phyloP scores from a whole-genome alignment of 768 basidiomycete species.

The Strobilomyces dryophilus region DNA sequence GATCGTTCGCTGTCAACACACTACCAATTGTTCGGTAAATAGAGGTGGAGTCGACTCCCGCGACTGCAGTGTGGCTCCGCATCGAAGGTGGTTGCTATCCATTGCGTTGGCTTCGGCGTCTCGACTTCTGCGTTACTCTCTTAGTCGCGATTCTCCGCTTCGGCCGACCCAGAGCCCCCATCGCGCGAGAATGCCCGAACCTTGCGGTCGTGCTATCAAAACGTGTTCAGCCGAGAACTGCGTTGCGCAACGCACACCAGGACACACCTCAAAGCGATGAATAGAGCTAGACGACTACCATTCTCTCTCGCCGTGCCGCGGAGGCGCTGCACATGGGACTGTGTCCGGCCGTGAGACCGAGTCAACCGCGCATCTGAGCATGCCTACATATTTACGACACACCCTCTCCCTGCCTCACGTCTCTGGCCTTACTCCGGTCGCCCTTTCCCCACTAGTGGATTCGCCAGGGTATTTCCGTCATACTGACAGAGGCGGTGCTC shows the following conservation, averaged over 20 bases:
- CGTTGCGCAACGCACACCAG: conserved; percentile 1
- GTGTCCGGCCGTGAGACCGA: conserved; percentile 8
- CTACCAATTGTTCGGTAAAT: not conserved
- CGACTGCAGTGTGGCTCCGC: conserved; percentile 10
- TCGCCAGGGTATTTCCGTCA: conserved; percentile 2
- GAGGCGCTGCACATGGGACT: not conserved
- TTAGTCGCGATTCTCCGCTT: conserved; percentile 2
- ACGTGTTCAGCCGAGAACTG: conserved; percentile 14
- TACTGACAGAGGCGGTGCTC: too few species aligned
- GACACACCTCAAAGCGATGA: not conserved
- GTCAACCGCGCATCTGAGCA: not conserved
- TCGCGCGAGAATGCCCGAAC: conserved; percentile 6
- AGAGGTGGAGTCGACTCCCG: not conserved
- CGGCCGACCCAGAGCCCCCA: conserved; percentile 2
- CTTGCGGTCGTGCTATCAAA: conserved; percentile 11
- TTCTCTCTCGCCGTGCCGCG: conserved; percentile 8
- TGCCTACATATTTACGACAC: conserved; percentile 6
- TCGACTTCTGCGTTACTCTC: conserved; percentile 8
- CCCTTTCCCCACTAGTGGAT: conserved; percentile 2
- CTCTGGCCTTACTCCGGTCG: not conserved
- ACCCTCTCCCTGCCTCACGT: conserved; percentile 2
- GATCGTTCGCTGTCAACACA: conserved; percentile 4
- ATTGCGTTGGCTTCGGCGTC: conserved; percentile 13
- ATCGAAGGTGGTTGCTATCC: conserved; percentile 18
- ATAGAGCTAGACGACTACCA: conserved; percentile 4